Evolutionary conservation across 176 grass and related monocot species (phyloP).

Genomic region (Neostapfia colusana): DNA sequence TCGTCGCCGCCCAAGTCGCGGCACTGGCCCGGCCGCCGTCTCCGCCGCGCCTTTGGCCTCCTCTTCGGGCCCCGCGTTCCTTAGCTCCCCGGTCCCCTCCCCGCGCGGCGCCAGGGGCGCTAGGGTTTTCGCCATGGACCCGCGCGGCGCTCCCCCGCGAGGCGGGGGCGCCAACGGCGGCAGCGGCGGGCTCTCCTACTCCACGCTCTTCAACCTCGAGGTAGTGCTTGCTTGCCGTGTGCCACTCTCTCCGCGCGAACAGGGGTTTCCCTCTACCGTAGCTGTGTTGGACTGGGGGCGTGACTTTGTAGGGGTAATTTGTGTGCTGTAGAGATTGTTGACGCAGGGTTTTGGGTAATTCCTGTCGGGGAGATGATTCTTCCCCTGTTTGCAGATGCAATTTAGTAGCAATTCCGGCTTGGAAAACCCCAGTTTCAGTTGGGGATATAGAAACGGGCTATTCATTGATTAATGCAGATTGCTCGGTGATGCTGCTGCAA

Average conservation of each 20-base stretch:
- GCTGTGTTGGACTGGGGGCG: neutral
- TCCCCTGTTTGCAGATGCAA: neutral
- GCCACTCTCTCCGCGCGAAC: neutral
- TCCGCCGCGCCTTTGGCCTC: neutral
- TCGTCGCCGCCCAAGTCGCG: neutral
- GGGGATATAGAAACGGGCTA: neutral
- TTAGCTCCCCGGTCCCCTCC: slow-evolving; percentile 1
- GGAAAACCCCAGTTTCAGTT: neutral
- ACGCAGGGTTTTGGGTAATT: slow-evolving; percentile 26
- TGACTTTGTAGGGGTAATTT: neutral
- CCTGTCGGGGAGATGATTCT: neutral
- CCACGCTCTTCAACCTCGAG: slow-evolving; percentile 89
- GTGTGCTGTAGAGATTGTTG: slow-evolving; percentile 3
- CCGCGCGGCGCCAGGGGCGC: slow-evolving; percentile 8
- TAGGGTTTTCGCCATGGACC: slow-evolving; percentile 79
- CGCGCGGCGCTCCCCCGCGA: slow-evolving; percentile 55
- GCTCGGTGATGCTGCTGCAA: neutral
- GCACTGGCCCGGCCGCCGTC: neutral
- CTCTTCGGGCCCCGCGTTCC: neutral
- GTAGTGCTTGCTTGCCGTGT: slow-evolving; percentile 28
- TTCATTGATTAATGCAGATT: slow-evolving; percentile 30
- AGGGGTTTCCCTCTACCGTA: neutral
- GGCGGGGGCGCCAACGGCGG: slow-evolving; percentile 58
- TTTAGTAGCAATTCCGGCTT: neutral
- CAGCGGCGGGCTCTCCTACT: slow-evolving; percentile 63